Evolutionary conservation across 2,329 filamentous ascomycete species (phyloP).

Genomic region (Apiospora sp.): DNA sequence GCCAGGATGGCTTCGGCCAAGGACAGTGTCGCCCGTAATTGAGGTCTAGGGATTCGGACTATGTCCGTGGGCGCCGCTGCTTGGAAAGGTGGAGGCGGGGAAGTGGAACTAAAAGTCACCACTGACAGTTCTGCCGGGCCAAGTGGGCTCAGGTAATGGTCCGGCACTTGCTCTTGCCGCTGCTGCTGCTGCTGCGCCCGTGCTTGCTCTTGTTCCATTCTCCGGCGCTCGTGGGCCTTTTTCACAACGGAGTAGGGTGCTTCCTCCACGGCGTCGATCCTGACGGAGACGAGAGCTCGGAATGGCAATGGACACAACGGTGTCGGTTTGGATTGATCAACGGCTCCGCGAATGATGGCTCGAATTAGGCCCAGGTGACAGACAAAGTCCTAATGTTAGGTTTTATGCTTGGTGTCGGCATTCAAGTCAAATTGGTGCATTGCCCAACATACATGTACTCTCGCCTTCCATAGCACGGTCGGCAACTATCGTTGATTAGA

Average conservation of each 20-base stretch:
- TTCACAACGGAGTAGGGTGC: neutral
- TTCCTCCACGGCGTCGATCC: neutral
- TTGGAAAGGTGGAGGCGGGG: neutral
- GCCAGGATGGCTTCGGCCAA: neutral
- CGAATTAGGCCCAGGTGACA: too few relatives aligned
- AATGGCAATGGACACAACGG: neutral
- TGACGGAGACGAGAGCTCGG: neutral
- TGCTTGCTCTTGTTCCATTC: neutral
- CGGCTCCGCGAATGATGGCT: too few relatives aligned
- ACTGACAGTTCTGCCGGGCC: neutral
- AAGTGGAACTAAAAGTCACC: neutral
- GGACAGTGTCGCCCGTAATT: neutral
- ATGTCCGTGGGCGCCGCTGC: neutral
- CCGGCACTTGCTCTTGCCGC: neutral
- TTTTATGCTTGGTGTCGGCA: too few relatives aligned
- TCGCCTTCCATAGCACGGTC: too few relatives aligned
- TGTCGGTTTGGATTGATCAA: neutral
- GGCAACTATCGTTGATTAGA: too few relatives aligned
- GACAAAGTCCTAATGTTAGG: too few relatives aligned
- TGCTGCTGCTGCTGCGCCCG: neutral
- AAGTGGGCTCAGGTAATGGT: neutral
- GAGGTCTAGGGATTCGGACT: neutral
- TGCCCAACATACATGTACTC: too few relatives aligned
- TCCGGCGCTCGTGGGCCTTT: neutral
- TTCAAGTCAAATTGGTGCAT: too few relatives aligned